These are phyloP conservation scores for Colletotrichum zoysiae DNA, from an alignment of 2,329 filamentous ascomycete species.

Conservation along the genomic window DNA sequence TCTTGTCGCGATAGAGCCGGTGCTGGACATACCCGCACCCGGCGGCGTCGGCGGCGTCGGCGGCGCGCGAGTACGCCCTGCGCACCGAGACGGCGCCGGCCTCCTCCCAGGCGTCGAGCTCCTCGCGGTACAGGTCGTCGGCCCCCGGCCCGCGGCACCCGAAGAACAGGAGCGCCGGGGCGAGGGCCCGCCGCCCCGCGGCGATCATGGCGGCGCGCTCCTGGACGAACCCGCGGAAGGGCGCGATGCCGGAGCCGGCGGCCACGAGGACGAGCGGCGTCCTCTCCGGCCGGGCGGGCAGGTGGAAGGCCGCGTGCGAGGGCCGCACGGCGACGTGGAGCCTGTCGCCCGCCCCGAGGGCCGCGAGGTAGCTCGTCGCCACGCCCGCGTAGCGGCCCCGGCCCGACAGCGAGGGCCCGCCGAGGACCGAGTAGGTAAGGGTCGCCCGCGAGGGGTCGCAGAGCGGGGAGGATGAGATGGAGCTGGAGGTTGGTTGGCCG, in stretches of 20 bases:
- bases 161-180: conserved; percentile 62
- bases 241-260: conserved; percentile 56
- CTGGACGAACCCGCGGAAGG: conserved; percentile 43
- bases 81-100: conserved; percentile 66
- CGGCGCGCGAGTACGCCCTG: conserved; percentile 64
- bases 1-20: conserved; percentile 51
- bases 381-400: conserved; percentile 68
- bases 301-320: conserved; percentile 56
- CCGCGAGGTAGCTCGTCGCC: conserved; percentile 70
- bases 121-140: conserved; percentile 60
- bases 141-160: conserved; percentile 57
- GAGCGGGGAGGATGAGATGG: conserved; percentile 78
- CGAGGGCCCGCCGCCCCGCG: conserved; percentile 55
- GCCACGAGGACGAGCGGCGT: conserved; percentile 58
- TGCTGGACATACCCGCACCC: conserved; percentile 63
- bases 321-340: conserved; percentile 64
- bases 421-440: conserved; percentile 73
- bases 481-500: conserved; percentile 50
- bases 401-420: conserved; percentile 62
- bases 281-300: conserved; percentile 53
- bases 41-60: conserved; percentile 32
- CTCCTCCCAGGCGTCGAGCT: conserved; percentile 61
- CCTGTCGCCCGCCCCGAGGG: conserved; percentile 58
- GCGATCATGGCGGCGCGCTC: conserved; percentile 55
- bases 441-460: conserved; percentile 65